Percentiles rank a stretch among this genome's conserved stretches.
Conservation (phyloP, 768 basidiomycete genomes). For the Naematelia aurantialba region DNA sequence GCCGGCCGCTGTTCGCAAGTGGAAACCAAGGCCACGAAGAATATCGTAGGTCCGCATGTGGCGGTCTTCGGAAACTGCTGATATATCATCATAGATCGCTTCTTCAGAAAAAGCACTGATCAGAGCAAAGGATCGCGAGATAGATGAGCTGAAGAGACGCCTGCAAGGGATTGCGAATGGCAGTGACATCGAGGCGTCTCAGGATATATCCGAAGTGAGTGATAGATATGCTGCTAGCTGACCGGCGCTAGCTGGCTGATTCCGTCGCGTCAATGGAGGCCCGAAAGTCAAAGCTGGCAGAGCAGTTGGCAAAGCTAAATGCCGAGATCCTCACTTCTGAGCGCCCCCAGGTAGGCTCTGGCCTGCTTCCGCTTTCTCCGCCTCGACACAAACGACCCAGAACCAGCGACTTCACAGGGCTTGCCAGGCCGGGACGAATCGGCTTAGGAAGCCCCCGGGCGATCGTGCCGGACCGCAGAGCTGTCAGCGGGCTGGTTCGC, state of each 20-base stretch:
- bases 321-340: conserved; percentile 45
- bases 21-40: conserved; percentile 50
- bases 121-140: conserved; percentile 48
- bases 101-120: conserved; percentile 47
- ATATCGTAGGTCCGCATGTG: conserved; percentile 36
- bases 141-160: conserved; percentile 42
- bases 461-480: conserved; percentile 22
- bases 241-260: conserved; percentile 31
- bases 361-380: conserved; percentile 18
- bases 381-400: conserved; percentile 38
- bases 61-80: not conserved
- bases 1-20: conserved; percentile 49
- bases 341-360: conserved; percentile 23
- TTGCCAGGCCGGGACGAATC: conserved; percentile 17
- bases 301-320: conserved; percentile 45
- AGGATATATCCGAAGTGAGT: conserved; percentile 8
- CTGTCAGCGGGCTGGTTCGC: conserved; percentile 40
- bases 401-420: conserved; percentile 44
- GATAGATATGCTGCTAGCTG: not conserved
- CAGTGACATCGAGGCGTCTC: conserved; percentile 1
- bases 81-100: conserved; percentile 25
- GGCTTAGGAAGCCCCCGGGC: conserved; percentile 28
- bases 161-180: conserved; percentile 22
- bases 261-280: conserved; percentile 45
- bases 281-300: conserved; percentile 33